Conservation (phyloP, 2,329 filamentous ascomycete species). For the Aureobasidium sp. region DNA sequence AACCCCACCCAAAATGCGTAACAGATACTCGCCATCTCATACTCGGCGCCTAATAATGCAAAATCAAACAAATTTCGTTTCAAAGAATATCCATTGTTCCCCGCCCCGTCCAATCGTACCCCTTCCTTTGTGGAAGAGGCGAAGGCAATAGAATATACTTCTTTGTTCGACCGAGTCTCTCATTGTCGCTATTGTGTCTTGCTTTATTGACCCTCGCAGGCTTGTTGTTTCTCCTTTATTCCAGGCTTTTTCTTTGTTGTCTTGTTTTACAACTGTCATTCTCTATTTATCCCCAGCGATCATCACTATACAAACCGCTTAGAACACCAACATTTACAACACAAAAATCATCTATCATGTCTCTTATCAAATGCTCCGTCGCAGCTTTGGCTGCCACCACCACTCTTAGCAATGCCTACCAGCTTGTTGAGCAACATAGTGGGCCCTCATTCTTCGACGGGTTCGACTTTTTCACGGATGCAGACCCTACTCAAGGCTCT, state of each 20-base stretch:
- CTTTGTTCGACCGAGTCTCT: background rate
- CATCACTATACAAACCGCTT: background rate
- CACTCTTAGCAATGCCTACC: background rate
- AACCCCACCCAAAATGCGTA: background rate
- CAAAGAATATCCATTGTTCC: background rate
- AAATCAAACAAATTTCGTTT: background rate
- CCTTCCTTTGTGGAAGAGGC: background rate
- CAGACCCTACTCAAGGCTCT: conserved; percentile 36
- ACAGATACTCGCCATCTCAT: conserved; percentile 3
- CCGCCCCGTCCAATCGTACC: background rate
- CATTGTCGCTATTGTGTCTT: conserved; percentile 1
- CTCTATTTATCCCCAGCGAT: background rate
- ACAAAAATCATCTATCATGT: background rate
- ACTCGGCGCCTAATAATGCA: conserved; percentile 8
- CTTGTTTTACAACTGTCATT: background rate
- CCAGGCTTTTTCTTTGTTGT: background rate
- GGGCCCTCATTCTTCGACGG: conserved; percentile 33
- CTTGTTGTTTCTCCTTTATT: background rate
- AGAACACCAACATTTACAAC: background rate
- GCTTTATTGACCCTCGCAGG: background rate
- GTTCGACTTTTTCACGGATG: conserved; percentile 35
- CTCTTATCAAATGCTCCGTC: background rate
- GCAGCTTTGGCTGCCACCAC: conserved; percentile 15
- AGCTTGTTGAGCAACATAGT: conserved; percentile 21
- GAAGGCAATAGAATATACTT: background rate